Evolutionary conservation across 371 early-diverging fungal species (phyloP), one percentile per base, ranked within the genome.

Genomic region (Cladochytrium tenue): DNA sequence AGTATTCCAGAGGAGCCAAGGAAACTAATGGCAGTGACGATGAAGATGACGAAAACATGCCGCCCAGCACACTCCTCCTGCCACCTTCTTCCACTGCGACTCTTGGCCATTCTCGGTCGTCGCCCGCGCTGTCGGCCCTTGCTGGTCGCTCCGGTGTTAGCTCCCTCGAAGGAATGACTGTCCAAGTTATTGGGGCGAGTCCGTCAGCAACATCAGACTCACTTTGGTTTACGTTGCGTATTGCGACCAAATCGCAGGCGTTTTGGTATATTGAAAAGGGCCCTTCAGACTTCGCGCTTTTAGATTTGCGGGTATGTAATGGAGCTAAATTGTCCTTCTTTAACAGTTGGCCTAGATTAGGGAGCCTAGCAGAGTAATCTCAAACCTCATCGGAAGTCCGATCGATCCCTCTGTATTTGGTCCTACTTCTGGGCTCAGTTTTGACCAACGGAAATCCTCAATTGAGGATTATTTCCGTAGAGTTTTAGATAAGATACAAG

Each of bases 231-330:
- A 13, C 43, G 13, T 20, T 43, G 13, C 43, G 7, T 20, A 20
- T 43, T 13, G 20, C 20, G 43, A 43, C 43, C 13, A 13, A 7
- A 43, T 7, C 57, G 62, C 64, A 30, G 1, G 87, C 92, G 60
- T 69, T 90, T 51, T 93, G 94, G 94, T 80, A 87, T 23, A 80
- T 93, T 31, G 89, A 91, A 70, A 94, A 94, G 74, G 78, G 81
- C 30, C 92, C 92, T 67, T 77, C 86, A 2, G 95, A 95, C 73
- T 88, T 95, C 72, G 66, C 89, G 50, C 68, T 76, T 25, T 74
- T 95, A 31, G 92, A 94, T 71, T 68, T 76, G 32, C 84, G 85
- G 79, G 90, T 93, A 71, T 68, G 74, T 33, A 58, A 20, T 13
- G 31, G 23, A 5, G 10, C 10, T 23, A 52, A 52, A 53, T 20